These are phyloP conservation scores for Fraxinus albicans DNA, from an alignment of 305 asterid species.

Conservation along the genomic window DNA sequence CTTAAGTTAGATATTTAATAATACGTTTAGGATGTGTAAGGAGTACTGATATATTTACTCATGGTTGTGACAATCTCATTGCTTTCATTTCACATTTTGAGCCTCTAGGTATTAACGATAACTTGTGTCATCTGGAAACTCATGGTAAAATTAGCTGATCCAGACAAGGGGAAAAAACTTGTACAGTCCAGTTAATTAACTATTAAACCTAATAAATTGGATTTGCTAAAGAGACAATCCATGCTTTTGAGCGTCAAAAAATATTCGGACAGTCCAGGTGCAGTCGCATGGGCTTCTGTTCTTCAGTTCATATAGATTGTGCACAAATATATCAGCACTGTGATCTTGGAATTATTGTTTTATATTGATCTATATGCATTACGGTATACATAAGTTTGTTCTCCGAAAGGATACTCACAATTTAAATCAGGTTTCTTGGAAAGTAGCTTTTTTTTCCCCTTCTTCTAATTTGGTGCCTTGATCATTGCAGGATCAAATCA, in stretches of 20 bases:
- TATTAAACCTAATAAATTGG: background rate
- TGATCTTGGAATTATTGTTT: background rate
- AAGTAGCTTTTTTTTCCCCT: background rate
- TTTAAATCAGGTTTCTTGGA: slow-evolving; percentile 13
- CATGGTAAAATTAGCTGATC: background rate
- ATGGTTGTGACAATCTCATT: background rate
- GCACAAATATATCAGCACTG: background rate
- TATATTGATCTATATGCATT: background rate
- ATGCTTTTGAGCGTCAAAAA: background rate
- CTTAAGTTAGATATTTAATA: background rate
- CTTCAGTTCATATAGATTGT: background rate
- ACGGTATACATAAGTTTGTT: background rate
- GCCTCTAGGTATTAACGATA: background rate
- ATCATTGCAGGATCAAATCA: slow-evolving; percentile 85
- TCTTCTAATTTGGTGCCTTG: slow-evolving; percentile 31
- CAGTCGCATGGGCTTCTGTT: background rate
- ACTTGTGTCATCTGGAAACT: background rate
- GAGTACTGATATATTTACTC: background rate
- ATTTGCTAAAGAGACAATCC: background rate
- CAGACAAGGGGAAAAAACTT: background rate
- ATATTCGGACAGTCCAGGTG: background rate
- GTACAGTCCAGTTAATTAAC: background rate
- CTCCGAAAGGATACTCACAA: background rate
- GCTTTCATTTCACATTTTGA: background rate
- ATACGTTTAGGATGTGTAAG: background rate